Evolutionary conservation across 768 basidiomycete genomes (phyloP), one percentile per base, ranked within the genome.

Genomic region (Tremella fuciformis): DNA sequence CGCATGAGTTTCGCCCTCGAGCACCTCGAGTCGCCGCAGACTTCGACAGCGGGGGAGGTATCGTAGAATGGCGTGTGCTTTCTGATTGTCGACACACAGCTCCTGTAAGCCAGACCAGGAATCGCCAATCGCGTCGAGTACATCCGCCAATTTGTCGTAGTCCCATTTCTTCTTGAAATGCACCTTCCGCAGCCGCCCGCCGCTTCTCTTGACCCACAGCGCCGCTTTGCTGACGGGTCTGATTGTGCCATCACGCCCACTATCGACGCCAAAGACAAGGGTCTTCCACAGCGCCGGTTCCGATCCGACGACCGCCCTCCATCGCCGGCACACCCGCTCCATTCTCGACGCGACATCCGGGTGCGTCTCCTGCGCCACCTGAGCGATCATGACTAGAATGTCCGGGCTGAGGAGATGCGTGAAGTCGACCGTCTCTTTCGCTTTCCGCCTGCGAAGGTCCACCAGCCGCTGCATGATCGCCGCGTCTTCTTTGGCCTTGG

Each of bases 301-400:
- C 26, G 24, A 15, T 2, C 38, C 3, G 8, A 58, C 19, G 13
- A 48, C 47, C 11, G 49, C 46, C 26, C 61, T 53, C 61, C 61
- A 63, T 11, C 40, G 13, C 37, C n/a, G 26, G 39, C 61, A 54
- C 11, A 55, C 53, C n/a, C 46, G 56, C n/a, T 22, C 42, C 61
- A 63, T 63, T 50, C 57, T 50, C 22, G 47, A 13, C 18, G 44
- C 50, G 8, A 54, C 34, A 1, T 26, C 18, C 18, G 55, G 42
- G 44, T 63, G 50, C 13, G 29, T 37, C 6, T 53, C 57, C 61
- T 25, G 26, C 8, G 39, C 61, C 40, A 41, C 1, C n/a, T 63
- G 37, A n/a, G 38, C 50, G 38, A 63, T 58, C 52, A 50, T 44
- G 29, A 63, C 39, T 8, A 63, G 38, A 38, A 58, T 40, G 44